A percentile compares a stretch with the other conserved stretches of the same genome.
These are phyloP conservation scores for Spathaspora boniae DNA, from an alignment of 805 yeast genomes.

Conservation along the genomic window DNA sequence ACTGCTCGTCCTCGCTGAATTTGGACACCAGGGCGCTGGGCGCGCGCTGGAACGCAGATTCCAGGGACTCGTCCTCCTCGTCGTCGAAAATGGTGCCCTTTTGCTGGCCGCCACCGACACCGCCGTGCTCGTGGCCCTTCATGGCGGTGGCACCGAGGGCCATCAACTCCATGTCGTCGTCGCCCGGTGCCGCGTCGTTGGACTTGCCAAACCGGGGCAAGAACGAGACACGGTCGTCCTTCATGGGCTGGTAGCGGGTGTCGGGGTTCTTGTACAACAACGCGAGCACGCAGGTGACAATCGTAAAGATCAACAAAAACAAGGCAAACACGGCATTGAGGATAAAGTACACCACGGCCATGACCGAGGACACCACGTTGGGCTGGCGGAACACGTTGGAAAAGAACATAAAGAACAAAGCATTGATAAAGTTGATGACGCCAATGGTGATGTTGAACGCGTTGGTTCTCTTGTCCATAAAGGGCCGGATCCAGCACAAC, in stretches of 20 bases:
- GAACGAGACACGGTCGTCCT: slow-evolving; percentile 95
- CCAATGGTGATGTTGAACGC: slow-evolving; percentile 87
- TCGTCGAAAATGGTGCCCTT: slow-evolving; percentile 11
- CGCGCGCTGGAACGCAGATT: slow-evolving; percentile 2
- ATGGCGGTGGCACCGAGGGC: slow-evolving; percentile 70
- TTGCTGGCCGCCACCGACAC: slow-evolving; percentile 15
- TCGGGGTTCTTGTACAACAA: slow-evolving; percentile 89
- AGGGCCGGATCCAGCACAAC: slow-evolving; percentile 76
- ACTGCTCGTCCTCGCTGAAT: neutral
- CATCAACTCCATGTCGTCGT: slow-evolving; percentile 59
- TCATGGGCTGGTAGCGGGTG: slow-evolving; percentile 91
- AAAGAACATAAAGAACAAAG: slow-evolving; percentile 85
- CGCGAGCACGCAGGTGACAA: slow-evolving; percentile 83
- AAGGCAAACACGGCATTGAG: slow-evolving; percentile 87
- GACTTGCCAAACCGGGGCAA: slow-evolving; percentile 59
- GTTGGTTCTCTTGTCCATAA: slow-evolving; percentile 91
- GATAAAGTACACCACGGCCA: slow-evolving; percentile 86
- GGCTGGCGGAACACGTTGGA: slow-evolving; percentile 82
- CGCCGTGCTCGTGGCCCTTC: slow-evolving; percentile 53
- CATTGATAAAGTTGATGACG: slow-evolving; percentile 73
- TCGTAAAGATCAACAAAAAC: slow-evolving; percentile 76
- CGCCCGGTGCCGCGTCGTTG: slow-evolving; percentile 17
- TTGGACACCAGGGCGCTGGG: too few relatives aligned
- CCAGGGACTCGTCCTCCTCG: slow-evolving; percentile 9
- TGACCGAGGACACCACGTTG: slow-evolving; percentile 82